Evolutionary conservation across 495 filamentous ascomycete genomes (phyloP).

Genomic region (Lasiosphaeria ovina): DNA sequence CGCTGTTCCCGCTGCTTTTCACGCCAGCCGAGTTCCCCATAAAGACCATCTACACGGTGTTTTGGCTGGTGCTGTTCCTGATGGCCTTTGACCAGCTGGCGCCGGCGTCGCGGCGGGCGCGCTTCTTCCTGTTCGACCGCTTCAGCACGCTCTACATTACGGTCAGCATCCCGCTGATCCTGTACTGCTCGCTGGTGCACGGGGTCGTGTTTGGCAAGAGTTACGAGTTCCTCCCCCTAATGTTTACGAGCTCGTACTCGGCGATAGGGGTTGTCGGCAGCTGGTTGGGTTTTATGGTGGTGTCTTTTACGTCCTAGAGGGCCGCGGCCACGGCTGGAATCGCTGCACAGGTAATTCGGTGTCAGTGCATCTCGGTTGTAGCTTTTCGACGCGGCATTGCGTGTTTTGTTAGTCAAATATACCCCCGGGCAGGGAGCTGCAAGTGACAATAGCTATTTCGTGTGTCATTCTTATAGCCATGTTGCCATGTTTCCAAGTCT

Average conservation of each 20-base stretch:
- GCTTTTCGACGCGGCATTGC: background rate
- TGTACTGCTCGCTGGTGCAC: constrained; percentile 85
- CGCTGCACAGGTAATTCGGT: background rate
- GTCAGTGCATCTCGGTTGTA: constrained; percentile 1
- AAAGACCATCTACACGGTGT: constrained; percentile 89
- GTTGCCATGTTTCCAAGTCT: no score
- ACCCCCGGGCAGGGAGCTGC: no score
- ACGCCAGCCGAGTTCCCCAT: constrained; percentile 88
- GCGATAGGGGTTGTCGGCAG: constrained; percentile 94
- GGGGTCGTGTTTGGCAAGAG: constrained; percentile 75
- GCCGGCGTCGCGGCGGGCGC: constrained; percentile 68
- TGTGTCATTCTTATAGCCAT: no score
- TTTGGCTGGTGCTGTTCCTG: constrained; percentile 86
- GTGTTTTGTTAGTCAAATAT: no score
- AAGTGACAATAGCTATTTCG: no score
- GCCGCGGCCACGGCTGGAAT: no score
- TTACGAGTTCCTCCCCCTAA: constrained; percentile 88
- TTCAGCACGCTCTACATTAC: constrained; percentile 87
- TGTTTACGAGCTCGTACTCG: constrained; percentile 96
- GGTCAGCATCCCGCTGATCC: constrained; percentile 80
- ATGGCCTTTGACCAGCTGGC: constrained; percentile 82
- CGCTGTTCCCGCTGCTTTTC: constrained; percentile 90
- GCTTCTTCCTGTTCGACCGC: constrained; percentile 86
- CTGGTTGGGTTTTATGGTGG: constrained; percentile 92
- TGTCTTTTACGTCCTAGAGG: constrained; percentile 73